phyloP scores from a whole-genome alignment of 352 stramenopile species.

The Phytophthora europaea region DNA sequence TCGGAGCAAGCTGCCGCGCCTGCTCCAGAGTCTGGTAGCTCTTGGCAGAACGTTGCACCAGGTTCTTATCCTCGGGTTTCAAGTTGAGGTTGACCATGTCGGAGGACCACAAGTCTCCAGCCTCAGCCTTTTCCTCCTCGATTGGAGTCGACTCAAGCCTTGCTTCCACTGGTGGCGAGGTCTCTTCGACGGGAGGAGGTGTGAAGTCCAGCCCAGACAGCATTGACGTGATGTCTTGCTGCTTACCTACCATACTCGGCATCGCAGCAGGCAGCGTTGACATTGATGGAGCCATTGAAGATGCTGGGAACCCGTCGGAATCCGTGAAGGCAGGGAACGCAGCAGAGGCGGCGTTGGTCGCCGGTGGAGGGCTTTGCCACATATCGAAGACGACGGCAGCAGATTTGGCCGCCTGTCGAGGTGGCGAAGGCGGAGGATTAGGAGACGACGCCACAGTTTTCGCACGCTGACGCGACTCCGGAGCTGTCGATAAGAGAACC shows the following conservation, averaged over 20 bases:
- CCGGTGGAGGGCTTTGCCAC: constrained; percentile 29
- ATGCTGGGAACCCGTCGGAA: constrained; percentile 29
- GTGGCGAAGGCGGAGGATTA: constrained; percentile 15
- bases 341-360: constrained; percentile 7
- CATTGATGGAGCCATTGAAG: constrained; percentile 14
- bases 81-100: constrained; percentile 84
- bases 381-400: constrained; percentile 35
- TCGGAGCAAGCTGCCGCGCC: constrained; percentile 64
- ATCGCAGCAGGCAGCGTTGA: constrained; percentile 17
- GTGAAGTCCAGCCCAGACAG: constrained; percentile 81
- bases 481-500: constrained; percentile 30
- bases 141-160: constrained; percentile 28
- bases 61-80: constrained; percentile 65
- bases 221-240: constrained; percentile 81
- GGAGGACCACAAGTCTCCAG: constrained; percentile 76
- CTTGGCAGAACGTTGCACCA: constrained; percentile 51
- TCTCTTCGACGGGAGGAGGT: constrained; percentile 47
- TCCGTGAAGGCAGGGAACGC: constrained; percentile 42
- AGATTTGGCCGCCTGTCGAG: constrained; percentile 34
- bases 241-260: constrained; percentile 9
- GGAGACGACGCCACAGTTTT: constrained; percentile 50
- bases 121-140: constrained; percentile 32
- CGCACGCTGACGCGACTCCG: constrained; percentile 57
- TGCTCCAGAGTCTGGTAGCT: constrained; percentile 81
- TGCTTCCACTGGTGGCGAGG: constrained; percentile 23